Percentiles rank a stretch among this genome's conserved stretches.
These are phyloP conservation scores for Pseudocercospora fijiensis DNA, from an alignment of 2,329 filamentous ascomycete genomes.

Conservation along the genomic window DNA sequence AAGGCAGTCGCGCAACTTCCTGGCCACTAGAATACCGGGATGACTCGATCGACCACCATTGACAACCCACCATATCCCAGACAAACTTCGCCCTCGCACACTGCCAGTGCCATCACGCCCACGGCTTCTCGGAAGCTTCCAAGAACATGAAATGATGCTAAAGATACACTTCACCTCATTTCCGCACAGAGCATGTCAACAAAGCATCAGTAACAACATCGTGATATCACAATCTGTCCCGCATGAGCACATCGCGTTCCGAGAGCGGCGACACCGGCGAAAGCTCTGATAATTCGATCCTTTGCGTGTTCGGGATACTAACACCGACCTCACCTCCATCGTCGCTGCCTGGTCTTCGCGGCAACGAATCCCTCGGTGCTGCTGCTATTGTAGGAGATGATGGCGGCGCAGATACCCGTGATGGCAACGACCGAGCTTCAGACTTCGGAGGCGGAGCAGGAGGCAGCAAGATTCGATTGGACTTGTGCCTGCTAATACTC, in stretches of 20 bases:
- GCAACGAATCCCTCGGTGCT: background rate
- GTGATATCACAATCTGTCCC: background rate
- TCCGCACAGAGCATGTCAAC: constrained; percentile 9
- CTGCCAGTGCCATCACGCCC: too few species aligned
- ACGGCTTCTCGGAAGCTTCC: constrained; percentile 1
- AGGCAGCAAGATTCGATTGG: constrained; percentile 4
- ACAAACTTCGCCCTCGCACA: constrained; percentile 6
- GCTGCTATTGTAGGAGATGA: constrained; percentile 10
- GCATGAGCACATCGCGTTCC: constrained; percentile 1
- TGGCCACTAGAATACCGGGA: background rate
- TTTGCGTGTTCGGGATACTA: background rate
- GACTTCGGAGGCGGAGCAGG: constrained; percentile 14
- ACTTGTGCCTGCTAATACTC: constrained; percentile 4
- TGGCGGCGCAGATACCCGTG: constrained; percentile 4
- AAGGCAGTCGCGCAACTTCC: background rate
- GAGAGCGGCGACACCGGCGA: constrained; percentile 12
- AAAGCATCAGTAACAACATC: background rate
- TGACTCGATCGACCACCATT: constrained; percentile 3
- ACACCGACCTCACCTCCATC: background rate
- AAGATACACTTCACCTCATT: constrained; percentile 2
- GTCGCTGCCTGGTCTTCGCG: background rate
- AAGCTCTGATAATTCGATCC: constrained; percentile 3
- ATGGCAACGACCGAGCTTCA: background rate
- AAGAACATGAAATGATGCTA: background rate
- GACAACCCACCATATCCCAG: constrained; percentile 12